A percentile compares a stretch with the other conserved stretches of the same genome.
These are phyloP conservation scores for Podosphaera xanthii DNA, from an alignment of 2,329 filamentous ascomycete genomes.

Conservation along the genomic window DNA sequence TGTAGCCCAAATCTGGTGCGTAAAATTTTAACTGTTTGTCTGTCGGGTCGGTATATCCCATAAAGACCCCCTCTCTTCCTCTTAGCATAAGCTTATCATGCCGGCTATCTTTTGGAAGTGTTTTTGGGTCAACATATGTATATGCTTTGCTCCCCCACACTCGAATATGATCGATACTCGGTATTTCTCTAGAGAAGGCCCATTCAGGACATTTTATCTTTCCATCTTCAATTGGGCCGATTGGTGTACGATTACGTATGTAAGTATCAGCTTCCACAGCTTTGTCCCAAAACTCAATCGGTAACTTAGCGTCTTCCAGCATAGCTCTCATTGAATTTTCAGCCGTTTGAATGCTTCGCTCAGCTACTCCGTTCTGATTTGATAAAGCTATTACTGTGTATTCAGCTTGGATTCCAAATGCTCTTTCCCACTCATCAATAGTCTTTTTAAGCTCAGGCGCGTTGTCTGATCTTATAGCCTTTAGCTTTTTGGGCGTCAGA, in stretches of 20 bases:
- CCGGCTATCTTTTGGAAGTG: background rate
- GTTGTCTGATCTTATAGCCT: background rate
- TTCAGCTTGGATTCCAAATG: background rate
- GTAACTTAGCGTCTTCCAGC: background rate
- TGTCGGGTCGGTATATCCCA: background rate
- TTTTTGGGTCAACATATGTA: background rate
- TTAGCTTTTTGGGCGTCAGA: too few relatives aligned
- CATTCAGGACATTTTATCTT: background rate
- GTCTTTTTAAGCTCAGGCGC: background rate
- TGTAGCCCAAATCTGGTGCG: constrained; percentile 1
- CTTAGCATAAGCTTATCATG: background rate
- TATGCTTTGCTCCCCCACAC: background rate
- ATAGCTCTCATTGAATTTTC: background rate
- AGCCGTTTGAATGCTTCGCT: background rate
- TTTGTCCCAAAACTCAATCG: background rate
- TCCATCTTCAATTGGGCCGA: background rate
- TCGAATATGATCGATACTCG: background rate
- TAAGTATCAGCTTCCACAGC: background rate
- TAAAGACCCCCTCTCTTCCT: background rate
- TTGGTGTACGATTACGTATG: background rate
- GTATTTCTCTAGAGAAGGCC: background rate
- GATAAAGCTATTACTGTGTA: background rate
- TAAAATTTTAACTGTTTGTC: background rate
- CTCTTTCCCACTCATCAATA: background rate
- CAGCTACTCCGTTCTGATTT: background rate